A percentile compares a stretch with the other conserved stretches of the same genome.
Evolutionary conservation across 2,329 filamentous ascomycete genomes (phyloP).

Genomic region (Aspergillus udagawae): DNA sequence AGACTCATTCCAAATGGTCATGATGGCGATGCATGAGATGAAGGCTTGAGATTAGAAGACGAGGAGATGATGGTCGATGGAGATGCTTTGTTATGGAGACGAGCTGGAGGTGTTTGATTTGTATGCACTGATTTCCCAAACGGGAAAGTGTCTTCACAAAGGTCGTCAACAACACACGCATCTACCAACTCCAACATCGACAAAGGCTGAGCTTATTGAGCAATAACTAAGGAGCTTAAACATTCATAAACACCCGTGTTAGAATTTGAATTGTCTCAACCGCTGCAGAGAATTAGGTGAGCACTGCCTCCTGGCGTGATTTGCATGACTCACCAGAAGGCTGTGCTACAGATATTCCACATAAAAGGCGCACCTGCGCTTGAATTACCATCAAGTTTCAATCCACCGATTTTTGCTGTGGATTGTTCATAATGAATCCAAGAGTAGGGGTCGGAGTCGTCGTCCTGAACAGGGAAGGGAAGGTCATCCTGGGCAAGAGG

Average conservation of each 20-base stretch:
- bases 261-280: neutral
- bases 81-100: neutral
- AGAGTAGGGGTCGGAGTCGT: slow-evolving; percentile 50
- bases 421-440: slow-evolving; percentile 5
- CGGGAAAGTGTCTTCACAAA: no score
- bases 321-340: neutral
- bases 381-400: neutral
- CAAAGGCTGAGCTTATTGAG: no score
- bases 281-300: neutral
- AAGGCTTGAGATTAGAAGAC: no score
- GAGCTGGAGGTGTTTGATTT: neutral
- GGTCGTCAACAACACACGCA: no score
- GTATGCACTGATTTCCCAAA: neutral
- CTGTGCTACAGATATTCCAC: neutral
- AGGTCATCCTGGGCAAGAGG: slow-evolving; percentile 47
- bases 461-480: slow-evolving; percentile 38
- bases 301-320: neutral
- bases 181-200: neutral
- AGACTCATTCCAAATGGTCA: neutral
- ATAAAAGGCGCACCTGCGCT: neutral
- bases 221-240: neutral
- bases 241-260: neutral
- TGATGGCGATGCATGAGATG: neutral
- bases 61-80: neutral
- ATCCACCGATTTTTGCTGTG: neutral